These are phyloP conservation scores for Chaetomium fimeti DNA, from an alignment of 495 filamentous ascomycete species.

Conservation along the genomic window DNA sequence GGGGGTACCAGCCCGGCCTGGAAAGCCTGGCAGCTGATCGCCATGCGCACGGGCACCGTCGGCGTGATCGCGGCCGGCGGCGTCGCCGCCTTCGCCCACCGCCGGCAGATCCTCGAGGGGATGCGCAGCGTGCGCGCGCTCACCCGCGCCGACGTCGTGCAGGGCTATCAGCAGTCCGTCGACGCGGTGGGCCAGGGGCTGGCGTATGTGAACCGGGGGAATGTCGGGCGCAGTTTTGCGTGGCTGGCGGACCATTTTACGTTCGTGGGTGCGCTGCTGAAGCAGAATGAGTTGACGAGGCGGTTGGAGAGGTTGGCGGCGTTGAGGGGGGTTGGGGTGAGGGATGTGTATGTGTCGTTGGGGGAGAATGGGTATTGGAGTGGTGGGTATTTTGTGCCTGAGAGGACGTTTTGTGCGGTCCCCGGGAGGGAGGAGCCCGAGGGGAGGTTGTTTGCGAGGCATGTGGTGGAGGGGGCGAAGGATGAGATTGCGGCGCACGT, in stretches of 20 bases:
- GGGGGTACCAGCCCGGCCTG: conserved; percentile 40
- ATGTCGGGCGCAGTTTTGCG: conserved; percentile 48
- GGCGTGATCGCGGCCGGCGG: conserved; percentile 86
- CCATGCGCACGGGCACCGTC: conserved; percentile 80
- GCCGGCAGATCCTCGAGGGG: conserved; percentile 66
- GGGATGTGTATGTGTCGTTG: conserved; percentile 39
- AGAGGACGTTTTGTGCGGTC: conserved; percentile 53
- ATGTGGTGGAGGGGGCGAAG: conserved; percentile 67
- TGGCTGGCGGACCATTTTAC: conserved; percentile 51
- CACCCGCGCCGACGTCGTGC: conserved; percentile 39
- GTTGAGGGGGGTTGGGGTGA: conserved; percentile 41
- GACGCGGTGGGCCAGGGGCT: conserved; percentile 50
- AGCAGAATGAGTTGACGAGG: conserved; percentile 42
- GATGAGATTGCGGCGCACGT: conserved; percentile 84
- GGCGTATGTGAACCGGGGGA: conserved; percentile 50
- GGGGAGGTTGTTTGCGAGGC: conserved; percentile 53
- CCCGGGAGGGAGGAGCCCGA: conserved; percentile 36
- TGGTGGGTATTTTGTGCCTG: conserved; percentile 54
- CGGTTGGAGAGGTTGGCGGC: conserved; percentile 44
- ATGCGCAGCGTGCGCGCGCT: conserved; percentile 42
- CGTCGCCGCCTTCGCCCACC: conserved; percentile 79
- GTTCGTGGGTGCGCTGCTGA: conserved; percentile 47
- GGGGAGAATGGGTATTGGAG: conserved; percentile 55
- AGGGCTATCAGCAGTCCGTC: conserved; percentile 46
- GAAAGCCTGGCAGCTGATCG: conserved; percentile 76